A percentile compares a stretch with the other conserved stretches of the same genome.
phyloP scores from a whole-genome alignment of 768 basidiomycete species.

The Strobilomyces dryophilus region DNA sequence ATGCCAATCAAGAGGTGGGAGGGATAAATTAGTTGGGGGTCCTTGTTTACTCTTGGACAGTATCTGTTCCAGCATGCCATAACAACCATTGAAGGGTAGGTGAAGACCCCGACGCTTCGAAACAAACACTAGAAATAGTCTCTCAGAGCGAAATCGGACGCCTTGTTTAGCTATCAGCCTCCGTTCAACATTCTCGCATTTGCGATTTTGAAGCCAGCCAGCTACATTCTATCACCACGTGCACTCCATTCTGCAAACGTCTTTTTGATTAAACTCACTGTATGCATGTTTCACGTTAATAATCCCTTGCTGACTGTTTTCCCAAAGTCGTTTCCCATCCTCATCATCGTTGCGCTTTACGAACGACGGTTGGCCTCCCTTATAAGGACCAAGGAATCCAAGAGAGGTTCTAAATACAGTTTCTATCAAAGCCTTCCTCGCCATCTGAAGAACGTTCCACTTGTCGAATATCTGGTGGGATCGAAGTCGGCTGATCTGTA shows the following conservation, averaged over 20 bases:
- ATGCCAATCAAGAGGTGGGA: slow-evolving; percentile 57
- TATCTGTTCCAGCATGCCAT: slow-evolving; percentile 87
- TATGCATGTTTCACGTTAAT: slow-evolving; percentile 26
- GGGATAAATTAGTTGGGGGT: background rate
- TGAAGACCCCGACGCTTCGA: background rate
- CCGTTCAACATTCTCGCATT: slow-evolving; percentile 87
- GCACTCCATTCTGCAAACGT: slow-evolving; percentile 82
- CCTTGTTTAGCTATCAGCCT: slow-evolving; percentile 87
- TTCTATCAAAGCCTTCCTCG: slow-evolving; percentile 66
- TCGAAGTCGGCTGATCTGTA: slow-evolving; percentile 62
- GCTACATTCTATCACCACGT: slow-evolving; percentile 70
- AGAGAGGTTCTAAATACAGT: slow-evolving; percentile 48
- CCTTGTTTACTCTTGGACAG: slow-evolving; percentile 36
- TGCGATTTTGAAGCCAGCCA: slow-evolving; percentile 72
- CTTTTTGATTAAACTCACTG: slow-evolving; percentile 79
- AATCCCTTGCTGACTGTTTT: background rate
- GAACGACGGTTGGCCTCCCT: slow-evolving; percentile 66
- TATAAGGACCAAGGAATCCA: slow-evolving; percentile 45
- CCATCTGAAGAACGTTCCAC: slow-evolving; percentile 66
- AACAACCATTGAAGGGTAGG: slow-evolving; percentile 80
- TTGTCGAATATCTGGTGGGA: slow-evolving; percentile 75
- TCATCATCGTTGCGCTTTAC: slow-evolving; percentile 72
- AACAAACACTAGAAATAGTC: slow-evolving; percentile 2
- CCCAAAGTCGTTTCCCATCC: slow-evolving; percentile 68
- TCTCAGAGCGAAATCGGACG: slow-evolving; percentile 78